phyloP scores from a whole-genome alignment of 2,329 filamentous ascomycete species.

The Ceratocystis cacaofunesta region DNA sequence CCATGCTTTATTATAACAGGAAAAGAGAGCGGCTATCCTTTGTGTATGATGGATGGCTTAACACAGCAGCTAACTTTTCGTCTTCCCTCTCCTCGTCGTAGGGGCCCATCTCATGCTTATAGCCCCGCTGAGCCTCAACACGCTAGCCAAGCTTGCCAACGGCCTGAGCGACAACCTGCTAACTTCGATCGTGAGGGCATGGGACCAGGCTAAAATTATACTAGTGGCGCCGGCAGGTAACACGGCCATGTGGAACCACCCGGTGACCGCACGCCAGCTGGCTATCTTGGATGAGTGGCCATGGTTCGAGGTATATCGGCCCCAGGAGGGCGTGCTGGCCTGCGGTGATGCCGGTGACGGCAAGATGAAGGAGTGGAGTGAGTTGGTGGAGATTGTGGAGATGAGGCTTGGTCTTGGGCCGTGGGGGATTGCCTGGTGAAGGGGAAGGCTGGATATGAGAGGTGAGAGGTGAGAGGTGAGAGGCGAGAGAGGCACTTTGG shows the following conservation, averaged over 20 bases:
- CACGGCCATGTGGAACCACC: slow-evolving; percentile 78
- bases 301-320: slow-evolving; percentile 58
- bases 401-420: slow-evolving; percentile 18
- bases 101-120: slow-evolving; percentile 65
- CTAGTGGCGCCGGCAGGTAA: slow-evolving; percentile 78
- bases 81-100: slow-evolving; percentile 22
- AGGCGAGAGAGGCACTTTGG: neutral
- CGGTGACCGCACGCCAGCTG: slow-evolving; percentile 61
- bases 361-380: slow-evolving; percentile 68
- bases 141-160: slow-evolving; percentile 65
- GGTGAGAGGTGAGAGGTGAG: too few species aligned
- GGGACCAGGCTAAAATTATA: slow-evolving; percentile 69
- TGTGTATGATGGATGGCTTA: neutral
- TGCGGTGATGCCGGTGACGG: slow-evolving; percentile 74
- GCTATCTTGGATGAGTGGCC: slow-evolving; percentile 46
- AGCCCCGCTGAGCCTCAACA: slow-evolving; percentile 71
- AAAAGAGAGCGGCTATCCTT: neutral
- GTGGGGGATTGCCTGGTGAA: neutral
- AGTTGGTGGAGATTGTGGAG: slow-evolving; percentile 55
- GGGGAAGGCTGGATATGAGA: neutral
- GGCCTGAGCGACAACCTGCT: slow-evolving; percentile 70
- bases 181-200: slow-evolving; percentile 62
- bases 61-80: neutral
- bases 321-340: slow-evolving; percentile 62
- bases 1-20: too few species aligned